phyloP scores from a whole-genome alignment of 139 green algal genomes.

The Chlamydomonas sp. region DNA sequence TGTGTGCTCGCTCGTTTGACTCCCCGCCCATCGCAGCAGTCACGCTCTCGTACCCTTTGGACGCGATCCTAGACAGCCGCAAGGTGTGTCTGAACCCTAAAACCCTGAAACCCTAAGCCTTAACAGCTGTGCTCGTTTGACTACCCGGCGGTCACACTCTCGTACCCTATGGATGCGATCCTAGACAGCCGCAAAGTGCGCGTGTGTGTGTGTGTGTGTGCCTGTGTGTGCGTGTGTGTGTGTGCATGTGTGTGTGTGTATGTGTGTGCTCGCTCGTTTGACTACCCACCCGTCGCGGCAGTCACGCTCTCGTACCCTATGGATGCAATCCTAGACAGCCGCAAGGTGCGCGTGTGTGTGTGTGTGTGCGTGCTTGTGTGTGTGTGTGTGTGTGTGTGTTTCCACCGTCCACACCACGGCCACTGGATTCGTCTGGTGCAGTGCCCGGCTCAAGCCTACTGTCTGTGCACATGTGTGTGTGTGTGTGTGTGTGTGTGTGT shows the following conservation, averaged over 20 bases:
- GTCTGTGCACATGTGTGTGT: too few relatives aligned
- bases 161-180: conserved; percentile 70
- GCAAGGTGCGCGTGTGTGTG: conserved; percentile 48
- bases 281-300: conserved; percentile 93
- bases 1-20: too few relatives aligned
- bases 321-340: conserved; percentile 64
- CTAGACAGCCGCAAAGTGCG: conserved; percentile 55
- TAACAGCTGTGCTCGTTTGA: conserved; percentile 79
- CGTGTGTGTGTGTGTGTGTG: too few relatives aligned
- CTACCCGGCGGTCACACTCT: conserved; percentile 90
- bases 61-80: conserved; percentile 68
- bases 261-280: conserved; percentile 72
- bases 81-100: conserved; percentile 38
- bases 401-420: too few relatives aligned
- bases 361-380: too few relatives aligned
- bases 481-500: too few relatives aligned
- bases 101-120: too few relatives aligned
- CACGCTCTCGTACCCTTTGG: conserved; percentile 77
- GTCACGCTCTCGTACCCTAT: conserved; percentile 85
- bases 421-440: too few relatives aligned
- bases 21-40: too few relatives aligned
- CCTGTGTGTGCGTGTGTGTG: too few relatives aligned
- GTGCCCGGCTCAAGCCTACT: conserved; percentile 63
- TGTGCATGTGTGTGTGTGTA: too few relatives aligned
- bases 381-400: too few relatives aligned